These are phyloP conservation scores for Globisporangium canariense DNA, from an alignment of 352 stramenopile species.

Conservation along the genomic window DNA sequence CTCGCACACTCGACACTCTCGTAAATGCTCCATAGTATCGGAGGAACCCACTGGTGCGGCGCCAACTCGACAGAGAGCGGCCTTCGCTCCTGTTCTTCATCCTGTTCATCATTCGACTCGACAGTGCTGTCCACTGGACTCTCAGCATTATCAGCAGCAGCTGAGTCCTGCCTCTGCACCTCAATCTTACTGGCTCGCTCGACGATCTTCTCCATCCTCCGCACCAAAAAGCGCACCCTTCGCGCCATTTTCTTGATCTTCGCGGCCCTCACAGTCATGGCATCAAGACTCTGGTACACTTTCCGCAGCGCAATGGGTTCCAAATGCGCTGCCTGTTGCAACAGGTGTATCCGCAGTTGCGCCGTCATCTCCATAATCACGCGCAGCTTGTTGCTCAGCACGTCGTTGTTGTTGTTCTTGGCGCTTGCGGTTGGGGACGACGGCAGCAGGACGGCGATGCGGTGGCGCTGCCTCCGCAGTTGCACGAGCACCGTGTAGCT, in stretches of 20 bases:
- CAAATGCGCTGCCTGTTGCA: slow-evolving; percentile 2
- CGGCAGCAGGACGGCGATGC: neutral
- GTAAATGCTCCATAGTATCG: slow-evolving; percentile 34
- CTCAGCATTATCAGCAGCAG: neutral
- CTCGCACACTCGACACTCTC: slow-evolving; percentile 20
- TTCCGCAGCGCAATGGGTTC: neutral
- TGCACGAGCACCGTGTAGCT: neutral
- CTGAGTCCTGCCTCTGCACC: neutral
- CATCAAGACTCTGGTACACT: slow-evolving; percentile 2
- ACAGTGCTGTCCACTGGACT: neutral
- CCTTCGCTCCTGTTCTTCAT: neutral
- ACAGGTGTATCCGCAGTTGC: slow-evolving; percentile 12
- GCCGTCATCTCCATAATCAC: slow-evolving; percentile 2
- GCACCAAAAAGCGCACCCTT: neutral
- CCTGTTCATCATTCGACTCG: neutral
- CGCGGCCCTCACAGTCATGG: neutral
- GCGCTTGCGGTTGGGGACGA: no score
- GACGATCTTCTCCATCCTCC: neutral
- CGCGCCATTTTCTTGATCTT: neutral
- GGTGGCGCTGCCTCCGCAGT: slow-evolving; percentile 6
- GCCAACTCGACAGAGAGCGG: slow-evolving; percentile 17
- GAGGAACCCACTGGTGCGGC: slow-evolving; percentile 34
- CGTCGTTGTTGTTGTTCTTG: neutral
- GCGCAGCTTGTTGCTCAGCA: neutral
- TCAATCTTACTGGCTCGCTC: neutral